Evolutionary conservation across 2,329 filamentous ascomycete species (phyloP).

Genomic region (Raffaelea albimanens): DNA sequence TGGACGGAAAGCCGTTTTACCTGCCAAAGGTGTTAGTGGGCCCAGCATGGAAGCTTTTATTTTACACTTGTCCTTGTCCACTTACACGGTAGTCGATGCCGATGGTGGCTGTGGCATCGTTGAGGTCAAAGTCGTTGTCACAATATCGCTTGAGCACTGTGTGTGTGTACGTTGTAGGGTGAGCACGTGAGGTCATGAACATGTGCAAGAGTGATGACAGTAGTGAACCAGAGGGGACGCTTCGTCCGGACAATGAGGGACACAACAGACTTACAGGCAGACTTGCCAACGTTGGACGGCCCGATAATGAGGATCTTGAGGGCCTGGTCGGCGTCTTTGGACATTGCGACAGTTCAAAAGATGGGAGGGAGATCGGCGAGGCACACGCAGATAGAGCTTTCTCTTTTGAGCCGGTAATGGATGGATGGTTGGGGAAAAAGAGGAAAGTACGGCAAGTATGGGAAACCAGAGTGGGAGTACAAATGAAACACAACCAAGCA

Average conservation of each 20-base stretch:
- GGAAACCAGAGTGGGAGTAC: no score
- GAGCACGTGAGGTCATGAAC: neutral
- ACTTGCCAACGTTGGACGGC: conserved; percentile 46
- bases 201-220: no score
- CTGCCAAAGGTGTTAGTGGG: conserved; percentile 24
- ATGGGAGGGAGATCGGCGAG: no score
- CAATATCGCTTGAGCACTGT: conserved; percentile 45
- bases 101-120: conserved; percentile 44
- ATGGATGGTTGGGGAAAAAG: neutral
- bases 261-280: conserved; percentile 32
- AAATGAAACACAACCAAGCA: no score
- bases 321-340: conserved; percentile 35
- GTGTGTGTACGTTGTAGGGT: neutral
- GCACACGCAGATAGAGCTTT: no score
- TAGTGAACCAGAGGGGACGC: no score
- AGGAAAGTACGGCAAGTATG: no score
- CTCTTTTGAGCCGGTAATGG: no score
- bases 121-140: conserved; percentile 47
- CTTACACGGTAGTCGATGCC: conserved; percentile 47
- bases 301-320: conserved; percentile 48
- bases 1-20: conserved; percentile 43
- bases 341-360: conserved; percentile 2
- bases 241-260: neutral
- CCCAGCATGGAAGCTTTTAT: no score
- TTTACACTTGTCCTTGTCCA: no score